Base-by-base conservation (phyloP, 495 filamentous ascomycete genomes). In the Penicillium soppii region DNA sequence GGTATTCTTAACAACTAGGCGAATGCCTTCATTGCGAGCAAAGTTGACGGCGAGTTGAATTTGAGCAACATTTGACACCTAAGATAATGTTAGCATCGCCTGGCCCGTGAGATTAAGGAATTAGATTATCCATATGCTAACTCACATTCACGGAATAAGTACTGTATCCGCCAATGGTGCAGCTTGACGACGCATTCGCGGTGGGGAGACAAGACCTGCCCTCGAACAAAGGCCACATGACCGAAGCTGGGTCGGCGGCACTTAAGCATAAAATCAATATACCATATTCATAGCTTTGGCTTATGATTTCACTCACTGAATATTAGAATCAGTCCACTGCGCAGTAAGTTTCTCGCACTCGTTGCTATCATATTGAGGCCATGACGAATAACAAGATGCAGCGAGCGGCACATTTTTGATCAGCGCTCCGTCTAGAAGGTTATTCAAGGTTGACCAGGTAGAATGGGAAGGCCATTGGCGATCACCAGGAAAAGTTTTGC, bases 1-100 rank as follows among this genome's bases (percentile, higher is more conserved):
- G 2, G 86, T 91, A 54, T 87, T 89, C 73, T 86, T 87, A 43
- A 88, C 73, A 0, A 83, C 69, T 2, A 90, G 65, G 32, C 85
- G 70, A 1, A 88, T 50, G 19, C 79, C 77, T 17, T 70, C 69
- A 17, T 85, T 78, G 37, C 77, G 71, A 2, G 84, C 85, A 68
- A 86, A 87, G 58, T 81, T 81, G 15, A 88, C 74, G 0, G 80
- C 78, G 7, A 75, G 68, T 49, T 81, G 77, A 25, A 87, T 65
- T 47, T 89, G 75, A 41, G 70, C 70, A 13, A 77, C 76, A 4
- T 57, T 80, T 49, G 21, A 57, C 49, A 41, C 19, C 38, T 41
- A 17, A 13, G 9, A 19, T 4, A 17, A 21, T 6, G 17, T 21
- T 5, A 22, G 38, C 16, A n/a, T 22, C 36, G 16, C 9, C 4